These are phyloP conservation scores for Hemileccinum rubropunctum DNA, from an alignment of 768 basidiomycete genomes.

Conservation along the genomic window DNA sequence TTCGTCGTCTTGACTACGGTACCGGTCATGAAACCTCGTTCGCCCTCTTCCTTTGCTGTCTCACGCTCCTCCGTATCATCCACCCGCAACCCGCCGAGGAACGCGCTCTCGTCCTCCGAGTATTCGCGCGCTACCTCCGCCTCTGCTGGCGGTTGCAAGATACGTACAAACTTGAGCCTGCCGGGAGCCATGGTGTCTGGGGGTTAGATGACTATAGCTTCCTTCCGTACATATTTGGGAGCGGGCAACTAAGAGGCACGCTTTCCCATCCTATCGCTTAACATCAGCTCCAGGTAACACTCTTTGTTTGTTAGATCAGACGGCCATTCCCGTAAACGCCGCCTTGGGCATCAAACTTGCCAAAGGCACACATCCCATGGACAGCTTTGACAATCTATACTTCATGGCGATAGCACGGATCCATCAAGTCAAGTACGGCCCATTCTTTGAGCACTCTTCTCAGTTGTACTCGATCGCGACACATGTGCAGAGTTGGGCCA, in stretches of 20 bases:
- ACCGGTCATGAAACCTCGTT: slow-evolving; percentile 95
- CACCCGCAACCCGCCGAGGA: slow-evolving; percentile 59
- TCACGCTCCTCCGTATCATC: slow-evolving; percentile 68
- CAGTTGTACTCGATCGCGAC: slow-evolving; percentile 83
- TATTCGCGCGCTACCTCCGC: slow-evolving; percentile 75
- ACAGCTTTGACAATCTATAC: slow-evolving; percentile 64
- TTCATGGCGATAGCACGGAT: slow-evolving; percentile 78
- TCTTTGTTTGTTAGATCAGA: slow-evolving; percentile 47
- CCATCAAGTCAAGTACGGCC: slow-evolving; percentile 76
- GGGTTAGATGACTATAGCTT: slow-evolving; percentile 92
- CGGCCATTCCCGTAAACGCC: slow-evolving; percentile 58
- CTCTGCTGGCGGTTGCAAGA: slow-evolving; percentile 88
- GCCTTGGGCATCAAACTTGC: slow-evolving; percentile 54
- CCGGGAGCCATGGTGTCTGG: slow-evolving; percentile 98
- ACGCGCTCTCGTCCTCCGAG: slow-evolving; percentile 50
- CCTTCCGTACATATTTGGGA: slow-evolving; percentile 88
- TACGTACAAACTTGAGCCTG: slow-evolving; percentile 88
- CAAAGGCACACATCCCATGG: slow-evolving; percentile 19
- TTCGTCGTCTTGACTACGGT: slow-evolving; percentile 91
- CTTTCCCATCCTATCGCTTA: background rate
- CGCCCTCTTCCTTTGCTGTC: slow-evolving; percentile 68
- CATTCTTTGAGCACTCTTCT: slow-evolving; percentile 91
- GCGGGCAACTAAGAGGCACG: slow-evolving; percentile 80
- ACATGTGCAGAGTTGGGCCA: slow-evolving; percentile 87
- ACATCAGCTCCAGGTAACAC: slow-evolving; percentile 2